Base-by-base conservation (phyloP, 2,329 filamentous ascomycete genomes). In the Diaporthe eres region DNA sequence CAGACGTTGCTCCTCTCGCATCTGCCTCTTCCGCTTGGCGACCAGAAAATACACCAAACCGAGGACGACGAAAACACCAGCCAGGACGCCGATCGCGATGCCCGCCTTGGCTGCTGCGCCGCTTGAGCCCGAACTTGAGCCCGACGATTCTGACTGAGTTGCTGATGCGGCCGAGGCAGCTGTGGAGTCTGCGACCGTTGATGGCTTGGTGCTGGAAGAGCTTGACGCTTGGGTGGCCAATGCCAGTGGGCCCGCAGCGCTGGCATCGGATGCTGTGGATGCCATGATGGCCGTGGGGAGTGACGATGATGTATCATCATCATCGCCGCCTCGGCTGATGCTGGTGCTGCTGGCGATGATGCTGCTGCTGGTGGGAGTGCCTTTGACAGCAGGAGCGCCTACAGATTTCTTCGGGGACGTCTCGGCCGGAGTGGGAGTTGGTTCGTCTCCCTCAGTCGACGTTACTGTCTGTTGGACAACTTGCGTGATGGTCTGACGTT, bases 11-110 rank as follows among this genome's bases (percentile, higher is more conserved):
- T 90, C 85, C 67, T 90, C 85, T 77, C 86, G 83, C 78, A 89
- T 86, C 82, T 92, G 91, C 88, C 93, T 94, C 87, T 93, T 94
- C 81, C 92, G 91, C 80, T 85, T 88, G 79, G 90, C 92, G 82
- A 95, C 90, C 76, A 95, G 83, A 83, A 97, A 92, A 81, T 95
- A 93, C 28, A 94, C 87, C 31, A 94, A 82, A n/a, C 92, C 86
- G 42, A 92, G 90, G 37, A 97, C 82, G 3, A 93, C 84, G 44
- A 93, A 90, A 37, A 98, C 80, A 67, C 90, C 91, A 9, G 93
- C 87, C 44, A 98, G 85, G 65, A 97, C 91, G 81, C 95, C 96
- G 82, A 98, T 92, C 8, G 93, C 95, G 77, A 98, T 90, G 76
- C 97, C 97, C 58, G 95, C 96, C 84, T 95, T 97, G 57, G 85